phyloP scores from a whole-genome alignment of 352 stramenopile genomes.

The Phytophthora parvispora region DNA sequence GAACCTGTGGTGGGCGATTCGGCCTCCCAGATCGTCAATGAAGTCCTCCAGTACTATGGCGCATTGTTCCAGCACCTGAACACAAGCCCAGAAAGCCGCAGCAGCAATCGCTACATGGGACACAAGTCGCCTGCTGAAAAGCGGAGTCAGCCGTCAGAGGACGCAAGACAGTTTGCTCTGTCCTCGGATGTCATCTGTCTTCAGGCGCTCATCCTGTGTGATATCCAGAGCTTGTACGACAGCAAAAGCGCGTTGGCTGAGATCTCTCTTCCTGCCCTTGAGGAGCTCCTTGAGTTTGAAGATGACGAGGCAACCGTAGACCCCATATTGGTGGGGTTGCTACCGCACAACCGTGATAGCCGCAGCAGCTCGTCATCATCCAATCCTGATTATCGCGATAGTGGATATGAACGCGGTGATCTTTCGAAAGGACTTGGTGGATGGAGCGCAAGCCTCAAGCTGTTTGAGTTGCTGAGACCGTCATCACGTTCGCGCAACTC shows the following conservation, averaged over 20 bases:
- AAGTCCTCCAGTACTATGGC: slow-evolving; percentile 84
- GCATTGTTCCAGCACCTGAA: slow-evolving; percentile 72
- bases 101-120: slow-evolving; percentile 44
- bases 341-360: slow-evolving; percentile 41
- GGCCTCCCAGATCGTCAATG: slow-evolving; percentile 73
- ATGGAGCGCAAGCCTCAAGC: slow-evolving; percentile 50
- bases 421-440: slow-evolving; percentile 54
- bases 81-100: slow-evolving; percentile 60
- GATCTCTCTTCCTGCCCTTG: slow-evolving; percentile 68
- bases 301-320: slow-evolving; percentile 74
- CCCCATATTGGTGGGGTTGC: slow-evolving; percentile 52
- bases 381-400: slow-evolving; percentile 42
- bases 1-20: slow-evolving; percentile 66
- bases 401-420: slow-evolving; percentile 44
- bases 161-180: slow-evolving; percentile 51
- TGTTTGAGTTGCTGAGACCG: slow-evolving; percentile 67
- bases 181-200: slow-evolving; percentile 66
- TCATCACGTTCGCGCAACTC: slow-evolving; percentile 48
- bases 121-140: slow-evolving; percentile 28
- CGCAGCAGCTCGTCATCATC: slow-evolving; percentile 51
- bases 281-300: slow-evolving; percentile 84
- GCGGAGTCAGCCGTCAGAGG: neutral
- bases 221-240: slow-evolving; percentile 84
- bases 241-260: slow-evolving; percentile 81
- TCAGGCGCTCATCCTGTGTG: slow-evolving; percentile 78